These are phyloP conservation scores for Lactifluus subvellereus DNA, from an alignment of 768 basidiomycete species.

Conservation along the genomic window DNA sequence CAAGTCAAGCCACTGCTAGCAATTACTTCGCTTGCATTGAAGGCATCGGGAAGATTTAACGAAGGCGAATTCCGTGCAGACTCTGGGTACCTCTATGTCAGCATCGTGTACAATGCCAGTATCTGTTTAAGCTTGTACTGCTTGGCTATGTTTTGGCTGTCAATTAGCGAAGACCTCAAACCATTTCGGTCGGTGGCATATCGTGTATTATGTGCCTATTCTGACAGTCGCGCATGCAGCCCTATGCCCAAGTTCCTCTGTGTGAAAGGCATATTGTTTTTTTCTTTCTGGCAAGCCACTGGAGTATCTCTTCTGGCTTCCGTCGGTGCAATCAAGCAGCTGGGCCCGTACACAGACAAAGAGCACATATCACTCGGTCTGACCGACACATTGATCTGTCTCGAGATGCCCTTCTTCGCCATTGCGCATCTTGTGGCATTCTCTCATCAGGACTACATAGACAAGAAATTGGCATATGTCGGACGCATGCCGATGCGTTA, in stretches of 20 bases:
- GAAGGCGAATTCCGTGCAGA: slow-evolving; percentile 82
- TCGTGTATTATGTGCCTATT: not conserved
- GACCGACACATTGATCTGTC: slow-evolving; percentile 86
- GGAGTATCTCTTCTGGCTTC: slow-evolving; percentile 85
- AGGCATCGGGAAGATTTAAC: slow-evolving; percentile 79
- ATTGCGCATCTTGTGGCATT: slow-evolving; percentile 95
- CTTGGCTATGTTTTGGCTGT: slow-evolving; percentile 95
- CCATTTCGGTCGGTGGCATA: slow-evolving; percentile 66
- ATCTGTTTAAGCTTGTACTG: slow-evolving; percentile 83
- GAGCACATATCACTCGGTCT: slow-evolving; percentile 89
- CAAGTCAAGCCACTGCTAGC: slow-evolving; percentile 93
- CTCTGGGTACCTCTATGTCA: slow-evolving; percentile 90
- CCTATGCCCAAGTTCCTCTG: slow-evolving; percentile 97
- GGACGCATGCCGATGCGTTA: slow-evolving; percentile 87
- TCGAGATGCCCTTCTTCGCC: slow-evolving; percentile 98
- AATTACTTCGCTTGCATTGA: slow-evolving; percentile 75
- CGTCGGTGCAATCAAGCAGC: slow-evolving; percentile 60
- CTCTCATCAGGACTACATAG: slow-evolving; percentile 82
- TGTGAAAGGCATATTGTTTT: slow-evolving; percentile 97
- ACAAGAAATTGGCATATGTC: slow-evolving; percentile 52
- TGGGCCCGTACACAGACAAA: slow-evolving; percentile 82
- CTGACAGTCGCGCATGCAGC: slow-evolving; percentile 34
- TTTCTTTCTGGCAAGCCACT: slow-evolving; percentile 97
- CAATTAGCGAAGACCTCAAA: slow-evolving; percentile 80
- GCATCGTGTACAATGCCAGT: slow-evolving; percentile 76